Conservation (phyloP, 2,329 filamentous ascomycete genomes). For the Neofusicoccum kwambonambiense region DNA sequence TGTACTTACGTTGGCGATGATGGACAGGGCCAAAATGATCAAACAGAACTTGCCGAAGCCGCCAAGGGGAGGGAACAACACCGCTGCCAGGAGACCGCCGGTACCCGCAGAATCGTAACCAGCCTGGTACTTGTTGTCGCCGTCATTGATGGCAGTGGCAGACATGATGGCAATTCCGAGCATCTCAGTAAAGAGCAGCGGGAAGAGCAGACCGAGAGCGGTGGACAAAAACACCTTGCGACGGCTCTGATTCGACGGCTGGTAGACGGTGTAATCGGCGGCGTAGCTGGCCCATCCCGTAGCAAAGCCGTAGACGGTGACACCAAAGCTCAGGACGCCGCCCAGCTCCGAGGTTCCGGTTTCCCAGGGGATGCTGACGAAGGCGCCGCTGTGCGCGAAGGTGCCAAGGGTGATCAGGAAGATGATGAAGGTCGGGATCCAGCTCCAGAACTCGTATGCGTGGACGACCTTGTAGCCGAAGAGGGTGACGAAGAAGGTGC, state of each 20-base stretch:
- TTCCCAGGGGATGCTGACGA: constrained; percentile 61
- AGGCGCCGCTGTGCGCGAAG: constrained; percentile 66
- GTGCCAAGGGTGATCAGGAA: constrained; percentile 69
- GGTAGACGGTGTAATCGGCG: constrained; percentile 79
- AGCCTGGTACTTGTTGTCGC: constrained; percentile 53
- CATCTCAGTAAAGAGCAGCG: constrained; percentile 72
- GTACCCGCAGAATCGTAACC: constrained; percentile 60
- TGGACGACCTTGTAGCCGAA: constrained; percentile 77
- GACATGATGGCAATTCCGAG: constrained; percentile 70
- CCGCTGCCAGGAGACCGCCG: constrained; percentile 65
- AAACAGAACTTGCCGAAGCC: constrained; percentile 72
- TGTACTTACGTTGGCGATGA: constrained; percentile 57
- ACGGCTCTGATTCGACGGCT: constrained; percentile 61
- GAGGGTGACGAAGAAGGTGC: constrained; percentile 67
- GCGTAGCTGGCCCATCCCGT: constrained; percentile 74
- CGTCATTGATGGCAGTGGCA: constrained; percentile 56
- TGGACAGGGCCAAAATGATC: constrained; percentile 63
- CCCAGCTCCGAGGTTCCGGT: constrained; percentile 61
- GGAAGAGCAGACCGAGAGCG: constrained; percentile 66
- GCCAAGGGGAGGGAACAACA: constrained; percentile 63
- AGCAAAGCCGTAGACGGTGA: constrained; percentile 66
- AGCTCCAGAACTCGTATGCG: constrained; percentile 71
- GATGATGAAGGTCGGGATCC: constrained; percentile 70
- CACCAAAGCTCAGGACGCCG: constrained; percentile 62
- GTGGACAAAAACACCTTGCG: constrained; percentile 67